These are phyloP conservation scores for Penicillium desertorum DNA, from an alignment of 495 filamentous ascomycete species.

Conservation along the genomic window DNA sequence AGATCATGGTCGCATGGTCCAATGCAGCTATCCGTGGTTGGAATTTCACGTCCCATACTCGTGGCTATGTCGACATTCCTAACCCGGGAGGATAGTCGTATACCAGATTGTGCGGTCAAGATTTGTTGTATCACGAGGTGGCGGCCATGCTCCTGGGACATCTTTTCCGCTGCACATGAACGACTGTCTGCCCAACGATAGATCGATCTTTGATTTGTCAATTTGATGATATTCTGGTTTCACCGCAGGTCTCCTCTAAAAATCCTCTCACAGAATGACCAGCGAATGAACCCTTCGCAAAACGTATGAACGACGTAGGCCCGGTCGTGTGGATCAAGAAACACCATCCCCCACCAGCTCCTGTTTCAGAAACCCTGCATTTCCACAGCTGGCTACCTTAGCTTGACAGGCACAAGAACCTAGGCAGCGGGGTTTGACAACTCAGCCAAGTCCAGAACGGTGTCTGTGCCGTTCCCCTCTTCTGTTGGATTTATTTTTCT, in stretches of 20 bases:
- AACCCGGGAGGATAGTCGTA: background rate
- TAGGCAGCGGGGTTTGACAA: constrained; percentile 3
- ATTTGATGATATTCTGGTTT: background rate
- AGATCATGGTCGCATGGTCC: constrained; percentile 22
- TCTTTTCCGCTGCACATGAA: constrained; percentile 24
- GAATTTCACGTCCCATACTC: constrained; percentile 13
- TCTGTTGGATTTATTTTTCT: constrained; percentile 21
- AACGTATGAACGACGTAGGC: constrained; percentile 3
- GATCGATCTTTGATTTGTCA: constrained; percentile 18
- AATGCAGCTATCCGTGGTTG: constrained; percentile 32
- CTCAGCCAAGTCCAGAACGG: constrained; percentile 16
- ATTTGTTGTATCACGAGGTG: constrained; percentile 22
- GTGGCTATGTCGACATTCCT: background rate
- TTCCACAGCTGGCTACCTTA: constrained; percentile 4
- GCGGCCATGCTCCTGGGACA: constrained; percentile 28
- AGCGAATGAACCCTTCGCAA: constrained; percentile 8
- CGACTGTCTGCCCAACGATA: constrained; percentile 14
- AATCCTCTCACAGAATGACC: background rate
- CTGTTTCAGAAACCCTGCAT: constrained; percentile 15
- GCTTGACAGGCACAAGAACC: constrained; percentile 6
- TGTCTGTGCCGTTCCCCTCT: constrained; percentile 15
- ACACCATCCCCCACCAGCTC: constrained; percentile 10
- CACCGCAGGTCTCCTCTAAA: background rate
- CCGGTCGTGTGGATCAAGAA: constrained; percentile 6
- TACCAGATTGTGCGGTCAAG: background rate